These are phyloP conservation scores for Alternaria gansuensis DNA, from an alignment of 2,329 filamentous ascomycete genomes.

Conservation along the genomic window DNA sequence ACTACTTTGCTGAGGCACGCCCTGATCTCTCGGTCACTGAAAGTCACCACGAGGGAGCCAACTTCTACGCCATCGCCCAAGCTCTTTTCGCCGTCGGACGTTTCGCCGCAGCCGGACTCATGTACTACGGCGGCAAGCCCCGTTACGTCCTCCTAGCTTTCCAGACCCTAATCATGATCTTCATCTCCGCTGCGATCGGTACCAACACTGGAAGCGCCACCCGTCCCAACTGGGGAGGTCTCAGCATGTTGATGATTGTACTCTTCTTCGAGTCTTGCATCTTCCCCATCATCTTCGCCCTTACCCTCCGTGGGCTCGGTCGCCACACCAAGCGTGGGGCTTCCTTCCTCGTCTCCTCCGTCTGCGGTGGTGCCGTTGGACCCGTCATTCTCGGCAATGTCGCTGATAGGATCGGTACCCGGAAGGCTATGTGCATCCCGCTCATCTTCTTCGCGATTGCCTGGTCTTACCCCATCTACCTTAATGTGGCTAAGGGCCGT, in stretches of 20 bases:
- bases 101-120: slow-evolving; percentile 51
- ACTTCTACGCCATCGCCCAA: slow-evolving; percentile 53
- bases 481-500: slow-evolving; percentile 47
- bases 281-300: slow-evolving; percentile 53
- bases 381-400: slow-evolving; percentile 51
- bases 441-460: slow-evolving; percentile 49
- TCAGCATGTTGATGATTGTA: slow-evolving; percentile 51
- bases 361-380: slow-evolving; percentile 50
- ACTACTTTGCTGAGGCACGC: slow-evolving; percentile 49
- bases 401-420: slow-evolving; percentile 44
- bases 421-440: slow-evolving; percentile 51
- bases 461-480: slow-evolving; percentile 51
- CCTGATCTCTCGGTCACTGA: slow-evolving; percentile 38
- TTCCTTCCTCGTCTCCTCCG: slow-evolving; percentile 50
- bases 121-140: slow-evolving; percentile 49
- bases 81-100: slow-evolving; percentile 51
- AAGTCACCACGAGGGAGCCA: slow-evolving; percentile 47
- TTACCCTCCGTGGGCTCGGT: slow-evolving; percentile 51
- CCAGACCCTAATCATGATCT: slow-evolving; percentile 51
- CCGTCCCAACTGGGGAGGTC: slow-evolving; percentile 49
- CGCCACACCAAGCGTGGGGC: slow-evolving; percentile 54
- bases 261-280: slow-evolving; percentile 53
- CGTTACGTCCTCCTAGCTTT: slow-evolving; percentile 50
- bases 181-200: slow-evolving; percentile 48
- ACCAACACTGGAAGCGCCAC: slow-evolving; percentile 42